phyloP scores from a whole-genome alignment of 805 yeast species.

The Pachysolen tannophilus region DNA sequence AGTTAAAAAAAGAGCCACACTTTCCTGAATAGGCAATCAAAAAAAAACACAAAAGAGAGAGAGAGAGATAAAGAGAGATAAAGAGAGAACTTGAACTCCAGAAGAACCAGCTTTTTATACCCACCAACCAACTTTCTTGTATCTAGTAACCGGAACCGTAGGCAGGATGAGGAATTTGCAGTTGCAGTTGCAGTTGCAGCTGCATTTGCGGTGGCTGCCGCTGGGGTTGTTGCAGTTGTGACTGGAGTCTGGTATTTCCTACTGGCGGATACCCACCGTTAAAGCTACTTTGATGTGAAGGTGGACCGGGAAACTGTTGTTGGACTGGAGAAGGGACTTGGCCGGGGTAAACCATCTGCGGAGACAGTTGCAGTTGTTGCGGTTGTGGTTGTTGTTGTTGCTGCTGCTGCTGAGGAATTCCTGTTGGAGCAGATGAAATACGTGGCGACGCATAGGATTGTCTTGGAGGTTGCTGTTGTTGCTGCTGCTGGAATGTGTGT shows the following conservation, averaged over 20 bases:
- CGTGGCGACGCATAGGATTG: conserved; percentile 29
- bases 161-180: not conserved
- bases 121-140: no score
- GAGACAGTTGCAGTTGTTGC: conserved; percentile 6
- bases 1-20: no score
- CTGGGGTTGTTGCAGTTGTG: not conserved
- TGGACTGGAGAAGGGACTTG: not conserved
- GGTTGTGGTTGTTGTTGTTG: conserved; percentile 31
- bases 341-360: not conserved
- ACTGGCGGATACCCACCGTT: not conserved
- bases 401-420: conserved; percentile 31
- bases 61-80: no score
- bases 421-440: conserved; percentile 20
- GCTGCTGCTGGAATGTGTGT: no score
- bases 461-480: conserved; percentile 22
- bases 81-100: no score
- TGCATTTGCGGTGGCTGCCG: not conserved
- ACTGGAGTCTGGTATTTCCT: not conserved
- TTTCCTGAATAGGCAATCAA: no score
- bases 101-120: no score
- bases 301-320: conserved; percentile 1
- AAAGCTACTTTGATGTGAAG: no score
- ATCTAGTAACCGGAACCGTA: no score
- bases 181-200: not conserved
- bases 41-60: no score